Conservation (phyloP, 2,329 filamentous ascomycete species). For the Trichoderma aggressivum region DNA sequence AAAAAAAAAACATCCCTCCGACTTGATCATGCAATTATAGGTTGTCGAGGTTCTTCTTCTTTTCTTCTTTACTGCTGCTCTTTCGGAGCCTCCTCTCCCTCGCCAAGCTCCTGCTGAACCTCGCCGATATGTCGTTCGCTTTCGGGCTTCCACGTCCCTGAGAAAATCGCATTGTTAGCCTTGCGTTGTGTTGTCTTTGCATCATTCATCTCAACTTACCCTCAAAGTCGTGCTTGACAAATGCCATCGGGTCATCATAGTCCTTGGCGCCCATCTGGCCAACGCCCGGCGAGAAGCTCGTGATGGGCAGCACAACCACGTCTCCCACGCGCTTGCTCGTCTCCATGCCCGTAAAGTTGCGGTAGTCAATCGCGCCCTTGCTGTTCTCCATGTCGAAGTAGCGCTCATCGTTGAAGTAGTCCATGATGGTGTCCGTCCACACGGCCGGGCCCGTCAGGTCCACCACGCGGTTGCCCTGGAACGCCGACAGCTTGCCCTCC, state of each 20-base stretch:
- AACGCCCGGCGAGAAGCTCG: conserved; percentile 93
- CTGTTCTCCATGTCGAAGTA: conserved; percentile 79
- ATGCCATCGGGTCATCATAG: conserved; percentile 89
- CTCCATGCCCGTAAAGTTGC: conserved; percentile 85
- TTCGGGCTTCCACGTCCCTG: conserved; percentile 75
- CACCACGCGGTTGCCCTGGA: conserved; percentile 69
- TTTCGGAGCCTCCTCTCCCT: not conserved
- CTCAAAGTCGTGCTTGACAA: conserved; percentile 95
- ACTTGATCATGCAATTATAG: conserved; percentile 4
- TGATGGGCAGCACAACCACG: conserved; percentile 90
- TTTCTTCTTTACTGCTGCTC: not conserved
- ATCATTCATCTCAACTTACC: conserved; percentile 50
- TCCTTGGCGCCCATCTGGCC: conserved; percentile 89
- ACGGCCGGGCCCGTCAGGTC: conserved; percentile 92
- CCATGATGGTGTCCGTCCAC: conserved; percentile 91
- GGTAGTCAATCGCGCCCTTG: conserved; percentile 73
- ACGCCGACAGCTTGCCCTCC: conserved; percentile 58
- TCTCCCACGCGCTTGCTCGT: conserved; percentile 84
- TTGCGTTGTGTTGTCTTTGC: not conserved
- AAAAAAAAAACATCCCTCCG: not conserved
- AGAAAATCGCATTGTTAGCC: not conserved
- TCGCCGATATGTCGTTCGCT: conserved; percentile 66
- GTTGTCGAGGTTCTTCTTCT: not conserved
- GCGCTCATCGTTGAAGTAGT: conserved; percentile 86
- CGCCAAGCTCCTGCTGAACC: conserved; percentile 23